Evolutionary conservation across 2,329 filamentous ascomycete genomes (phyloP).

Genomic region (Pseudogymnoascus sp.): DNA sequence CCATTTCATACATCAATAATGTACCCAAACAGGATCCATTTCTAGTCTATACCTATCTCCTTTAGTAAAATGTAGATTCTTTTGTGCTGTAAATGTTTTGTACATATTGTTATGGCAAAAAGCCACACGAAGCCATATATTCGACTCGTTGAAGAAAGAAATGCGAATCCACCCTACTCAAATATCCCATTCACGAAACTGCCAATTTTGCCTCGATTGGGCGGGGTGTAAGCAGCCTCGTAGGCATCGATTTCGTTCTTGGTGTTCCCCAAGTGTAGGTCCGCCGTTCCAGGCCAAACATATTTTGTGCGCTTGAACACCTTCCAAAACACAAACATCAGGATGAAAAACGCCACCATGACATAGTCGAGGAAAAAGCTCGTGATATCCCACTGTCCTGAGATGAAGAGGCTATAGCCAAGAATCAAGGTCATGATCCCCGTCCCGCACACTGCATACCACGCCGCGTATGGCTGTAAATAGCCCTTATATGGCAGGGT

Average conservation of each 20-base stretch:
- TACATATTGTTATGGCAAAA: not conserved
- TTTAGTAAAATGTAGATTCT: not conserved
- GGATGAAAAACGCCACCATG: conserved; percentile 57
- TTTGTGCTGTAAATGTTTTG: not conserved
- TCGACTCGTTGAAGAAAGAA: not conserved
- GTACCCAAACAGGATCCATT: not conserved
- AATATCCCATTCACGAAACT: conserved; percentile 11
- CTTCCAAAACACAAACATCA: conserved; percentile 63
- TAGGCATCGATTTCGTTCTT: conserved; percentile 14
- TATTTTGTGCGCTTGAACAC: conserved; percentile 51
- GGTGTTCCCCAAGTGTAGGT: conserved; percentile 20
- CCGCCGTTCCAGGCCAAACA: conserved; percentile 31
- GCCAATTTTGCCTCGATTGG: not conserved
- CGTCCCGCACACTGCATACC: conserved; percentile 51
- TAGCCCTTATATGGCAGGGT: conserved; percentile 61
- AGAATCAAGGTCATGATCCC: conserved; percentile 65
- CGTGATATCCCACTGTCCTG: conserved; percentile 56
- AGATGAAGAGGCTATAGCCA: conserved; percentile 68
- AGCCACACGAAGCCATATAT: not conserved
- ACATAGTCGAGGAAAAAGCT: conserved; percentile 68
- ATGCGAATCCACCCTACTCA: not conserved
- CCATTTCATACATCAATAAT: not conserved
- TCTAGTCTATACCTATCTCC: not conserved
- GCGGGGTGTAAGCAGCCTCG: conserved; percentile 3
- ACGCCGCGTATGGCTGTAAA: conserved; percentile 65